Evolutionary conservation across 1,284 basidiomycete species (phyloP), one percentile per base, ranked within the genome.

Genomic region (Leccinum fallax): DNA sequence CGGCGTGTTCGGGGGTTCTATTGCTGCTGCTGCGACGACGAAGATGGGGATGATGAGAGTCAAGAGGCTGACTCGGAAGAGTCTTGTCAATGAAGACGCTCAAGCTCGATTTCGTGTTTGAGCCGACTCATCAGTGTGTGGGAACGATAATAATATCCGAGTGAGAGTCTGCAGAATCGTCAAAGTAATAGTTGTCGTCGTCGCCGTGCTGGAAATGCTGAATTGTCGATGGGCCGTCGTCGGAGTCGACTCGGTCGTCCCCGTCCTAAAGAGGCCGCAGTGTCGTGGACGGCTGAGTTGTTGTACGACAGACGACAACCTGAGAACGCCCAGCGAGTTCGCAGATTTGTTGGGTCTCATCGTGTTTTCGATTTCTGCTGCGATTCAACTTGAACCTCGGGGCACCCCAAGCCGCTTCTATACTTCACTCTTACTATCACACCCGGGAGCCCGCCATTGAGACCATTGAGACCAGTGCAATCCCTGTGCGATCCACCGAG

Each of bases 281-380:
- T 32, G 30, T 32, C 30, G 30, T 32, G 30, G 30, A 32, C 30
- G 30, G 36, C 36, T 38, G 6, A 46, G 10, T 11, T 46, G 43
- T 46, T 46, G 71, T 57, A 67, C 66, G 60, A 70, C 66, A 62
- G 63, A 60, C 36, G 68, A 68, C 59, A 69, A 55, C 48, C 30
- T 32, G 30, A 70, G 57, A 48, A 36, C 49, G 24, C 21, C 30
- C 28, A 30, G 26, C 16, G 51, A 28, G 54, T 30, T 43, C 28
- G 48, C 58, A 49, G 58, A 36, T 34, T 52, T 64, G 57, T 38
- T 48, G 21, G 46, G 51, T 26, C 43, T 32, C 57, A 58, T 66
- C 19, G 36, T 2, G 43, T 26, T 40, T 43, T 62, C 15, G n/a
- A 28, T n/a, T 24, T 5, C 30, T 38, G 16, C 24, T 30, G 43